Evolutionary conservation across 2,329 filamentous ascomycete genomes (phyloP).

Genomic region (Phyllosticta citribraziliensis): DNA sequence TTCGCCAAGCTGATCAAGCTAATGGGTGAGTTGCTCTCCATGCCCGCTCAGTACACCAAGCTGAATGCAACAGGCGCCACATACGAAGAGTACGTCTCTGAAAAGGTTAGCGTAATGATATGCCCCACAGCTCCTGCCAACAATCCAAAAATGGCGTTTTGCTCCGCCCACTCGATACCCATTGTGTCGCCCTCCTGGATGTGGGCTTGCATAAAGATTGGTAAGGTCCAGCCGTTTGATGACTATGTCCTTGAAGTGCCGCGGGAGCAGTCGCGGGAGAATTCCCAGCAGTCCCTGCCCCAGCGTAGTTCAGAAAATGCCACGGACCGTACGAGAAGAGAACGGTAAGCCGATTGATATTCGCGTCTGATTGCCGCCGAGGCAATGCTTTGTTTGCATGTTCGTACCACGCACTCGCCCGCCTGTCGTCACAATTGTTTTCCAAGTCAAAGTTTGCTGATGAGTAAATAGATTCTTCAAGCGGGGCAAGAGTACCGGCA

Average conservation of each 20-base stretch:
- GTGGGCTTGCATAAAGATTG: constrained; percentile 48
- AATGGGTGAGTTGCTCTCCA: constrained; percentile 42
- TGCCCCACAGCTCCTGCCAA: constrained; percentile 50
- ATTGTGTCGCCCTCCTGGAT: constrained; percentile 79
- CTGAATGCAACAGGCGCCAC: constrained; percentile 46
- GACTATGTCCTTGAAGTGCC: constrained; percentile 14
- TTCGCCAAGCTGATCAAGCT: constrained; percentile 66
- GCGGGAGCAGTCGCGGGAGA: constrained; percentile 10
- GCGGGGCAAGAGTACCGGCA: not conserved
- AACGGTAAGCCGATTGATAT: constrained; percentile 4
- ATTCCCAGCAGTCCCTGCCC: not conserved
- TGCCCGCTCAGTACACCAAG: constrained; percentile 1
- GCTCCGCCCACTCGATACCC: constrained; percentile 64
- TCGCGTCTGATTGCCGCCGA: not conserved
- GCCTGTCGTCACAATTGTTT: not conserved
- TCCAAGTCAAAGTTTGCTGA: not conserved
- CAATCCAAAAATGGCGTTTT: constrained; percentile 70
- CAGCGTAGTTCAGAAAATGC: not conserved
- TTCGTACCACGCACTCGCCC: not conserved
- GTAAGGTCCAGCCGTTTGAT: constrained; percentile 3
- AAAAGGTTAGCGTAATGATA: constrained; percentile 66
- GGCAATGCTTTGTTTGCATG: not conserved
- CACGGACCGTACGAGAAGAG: not conserved
- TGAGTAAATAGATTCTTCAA: not conserved
- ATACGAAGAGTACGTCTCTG: constrained; percentile 69